Conservation (phyloP, 441 rosid species). For the Bocquillonia castaneifolia region DNA sequence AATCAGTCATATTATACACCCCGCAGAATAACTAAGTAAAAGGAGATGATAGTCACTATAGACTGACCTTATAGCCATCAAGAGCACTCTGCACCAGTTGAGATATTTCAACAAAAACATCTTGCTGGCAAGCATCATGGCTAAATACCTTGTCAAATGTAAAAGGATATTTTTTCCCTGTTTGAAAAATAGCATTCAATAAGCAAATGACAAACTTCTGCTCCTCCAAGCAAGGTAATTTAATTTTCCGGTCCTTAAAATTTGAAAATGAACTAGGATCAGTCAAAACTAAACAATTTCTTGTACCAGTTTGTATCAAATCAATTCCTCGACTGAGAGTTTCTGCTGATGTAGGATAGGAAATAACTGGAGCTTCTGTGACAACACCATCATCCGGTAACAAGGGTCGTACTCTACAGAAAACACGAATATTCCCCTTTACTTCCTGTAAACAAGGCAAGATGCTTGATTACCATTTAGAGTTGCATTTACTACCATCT, state of each 20-base stretch:
- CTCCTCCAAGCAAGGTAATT: neutral
- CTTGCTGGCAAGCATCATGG: slow-evolving; percentile 82
- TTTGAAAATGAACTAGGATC: neutral
- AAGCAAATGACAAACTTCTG: slow-evolving; percentile 4
- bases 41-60: neutral
- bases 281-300: neutral
- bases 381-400: slow-evolving; percentile 74
- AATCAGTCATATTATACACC: neutral
- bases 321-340: slow-evolving; percentile 79
- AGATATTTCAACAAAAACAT: slow-evolving; percentile 89
- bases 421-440: slow-evolving; percentile 94
- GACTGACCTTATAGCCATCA: slow-evolving; percentile 85
- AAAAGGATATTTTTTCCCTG: slow-evolving; percentile 80
- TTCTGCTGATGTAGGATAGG: slow-evolving; percentile 74
- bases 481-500: slow-evolving; percentile 10
- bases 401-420: slow-evolving; percentile 89
- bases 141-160: slow-evolving; percentile 87
- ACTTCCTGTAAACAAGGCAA: slow-evolving; percentile 54
- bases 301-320: slow-evolving; percentile 68
- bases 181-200: slow-evolving; percentile 15
- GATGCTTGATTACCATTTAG: neutral
- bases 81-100: slow-evolving; percentile 94
- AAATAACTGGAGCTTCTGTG: slow-evolving; percentile 47
- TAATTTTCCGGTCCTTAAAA: neutral
- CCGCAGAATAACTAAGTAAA: neutral